Base-by-base conservation (phyloP, 768 basidiomycete genomes). In the Panus rudis region DNA sequence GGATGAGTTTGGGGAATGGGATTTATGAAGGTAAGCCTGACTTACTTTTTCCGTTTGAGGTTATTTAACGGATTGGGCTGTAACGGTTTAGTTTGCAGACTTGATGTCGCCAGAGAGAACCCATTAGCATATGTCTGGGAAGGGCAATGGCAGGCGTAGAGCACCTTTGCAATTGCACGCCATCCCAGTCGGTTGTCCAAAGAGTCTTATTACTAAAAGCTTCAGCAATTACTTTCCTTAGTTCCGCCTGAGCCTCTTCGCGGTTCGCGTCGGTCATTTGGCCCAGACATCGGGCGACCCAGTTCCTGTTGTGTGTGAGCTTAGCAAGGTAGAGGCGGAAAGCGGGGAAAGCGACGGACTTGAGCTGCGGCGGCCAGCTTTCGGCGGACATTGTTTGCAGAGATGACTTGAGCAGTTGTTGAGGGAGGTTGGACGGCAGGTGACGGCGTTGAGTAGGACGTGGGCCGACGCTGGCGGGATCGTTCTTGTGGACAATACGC, bases 161-260 rank as follows among this genome's bases (percentile, higher is more conserved):
- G 58, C 56, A 92, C 93, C 85, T 86, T 70, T 89, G 75, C 43
- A 99, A 71, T 64, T 94, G 86, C 25, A 92, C 76, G 24, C 76
- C 82, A 8, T 74, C 68, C 96, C 96, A 99, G 63, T 98, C 91
- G 45, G 86, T 94, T n/a, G 88, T 86, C 79, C 88, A 85, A 20
- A 98, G 72, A 1, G 84, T 76, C 60, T 87, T 81, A 58, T 79
- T 73, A 49, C 79, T 73, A 67, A 90, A 94, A 64, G 92, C 83
- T 53, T 92, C 79, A 77, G 87, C 84, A 64, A 99, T 96, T 76
- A 92, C 86, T 81, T 88, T 78, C 78, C 92, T 92, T 60, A 99
- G 68, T 72, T 99, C 96, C 47, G 84, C 75, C 58, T 92, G 90
- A 17, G 93, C 93, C 53, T 92, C 91, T 38, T 68, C 67, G 62